Evolutionary conservation across 371 early-diverging fungal genomes (phyloP), one percentile per base, ranked within the genome.

Genomic region (Rhizopus delemar): DNA sequence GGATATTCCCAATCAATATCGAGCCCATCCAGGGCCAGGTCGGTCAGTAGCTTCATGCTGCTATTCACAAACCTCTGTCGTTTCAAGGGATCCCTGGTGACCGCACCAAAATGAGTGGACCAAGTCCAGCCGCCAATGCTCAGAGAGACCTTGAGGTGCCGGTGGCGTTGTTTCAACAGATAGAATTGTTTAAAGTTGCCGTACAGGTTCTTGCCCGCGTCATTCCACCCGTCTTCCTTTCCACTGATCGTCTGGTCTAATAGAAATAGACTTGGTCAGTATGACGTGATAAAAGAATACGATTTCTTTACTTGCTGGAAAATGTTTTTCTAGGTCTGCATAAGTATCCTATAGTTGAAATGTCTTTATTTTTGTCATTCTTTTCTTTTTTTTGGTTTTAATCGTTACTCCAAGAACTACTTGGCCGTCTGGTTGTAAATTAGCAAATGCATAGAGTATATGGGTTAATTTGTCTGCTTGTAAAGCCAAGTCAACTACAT

Each of bases 1-100:
- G 95, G 94, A 49, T 92, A 91, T 70, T 96, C 96, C 96, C 94
- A 94, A 73, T 93, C 92, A 52, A 92, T 83, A 58, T 85, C 86
- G 54, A 79, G 53, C 8, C 74, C 73, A 65, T 73, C 86, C 53
- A 86, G 46, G 6, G 84, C 84, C 46, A 85, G 63, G 65, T 86
- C 77, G 48, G 80, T 74, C 39, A 92, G 56, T 15, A 88, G 60
- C 22, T 78, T 76, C 12, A 91, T 67, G 16, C 89, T 78, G 1
- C 82, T 77, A 12, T 70, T 61, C 15, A 90, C 83, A 75, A 93
- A 90, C 5, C 70, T 71, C 56, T 78, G 66, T 32, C 91, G 73
- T 51, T 77, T 78, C 7, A 67, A 69, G 3, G 81, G 76, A 61
- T 76, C 73, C 1, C 87, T 69, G 0, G 84, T 83, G 41, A 94